Base-by-base conservation (phyloP, 257 asterid species). In the Ligustrum vulgare region DNA sequence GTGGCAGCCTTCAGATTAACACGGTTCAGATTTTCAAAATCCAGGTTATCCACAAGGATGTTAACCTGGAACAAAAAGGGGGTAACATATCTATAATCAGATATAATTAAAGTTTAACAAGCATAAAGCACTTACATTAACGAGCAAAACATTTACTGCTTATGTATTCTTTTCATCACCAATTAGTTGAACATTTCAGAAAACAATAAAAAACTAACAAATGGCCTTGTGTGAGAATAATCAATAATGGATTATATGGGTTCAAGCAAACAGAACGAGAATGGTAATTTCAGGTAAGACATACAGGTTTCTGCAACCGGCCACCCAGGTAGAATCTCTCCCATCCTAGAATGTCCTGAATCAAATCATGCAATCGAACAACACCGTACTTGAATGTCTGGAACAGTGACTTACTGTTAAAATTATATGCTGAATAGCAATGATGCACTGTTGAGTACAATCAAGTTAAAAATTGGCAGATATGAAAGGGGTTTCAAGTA, bases 261-360 rank as follows among this genome's bases (percentile, higher is more conserved):
- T 18, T 51, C 25, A 51, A 51, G 62, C 62, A 51, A 51, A 73
- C 69, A 33, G 31, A 23, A 16, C 23, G 32, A 20, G 23, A 36
- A 66, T 69, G 25, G n/a, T 32, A 22, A 25, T 39, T n/a, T 51
- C 49, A 45, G 71, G 66, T 41, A 23, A 71, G 34, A 69, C 89
- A 73, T 88, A 91, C 98, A 9, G 97, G 98, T 87, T 92, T 94
- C 80, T 92, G 97, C 80, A 92, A 72, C 76, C 97, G 97, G 62
- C 98, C 97, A 75, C 97, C 86, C 54, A 90, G 81, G 81, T 94
- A 94, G 75, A 90, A 92, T 73, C 86, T 90, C 76, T 89, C 84
- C 98, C 98, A 89, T 23, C 79, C 85, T 75, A 78, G 47, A 64
- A 92, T 80, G 72, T 94, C 98, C 79, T 84, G 85, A 73, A 90